phyloP scores from a whole-genome alignment of 2,329 filamentous ascomycete genomes.

The Monosporascus sp. region DNA sequence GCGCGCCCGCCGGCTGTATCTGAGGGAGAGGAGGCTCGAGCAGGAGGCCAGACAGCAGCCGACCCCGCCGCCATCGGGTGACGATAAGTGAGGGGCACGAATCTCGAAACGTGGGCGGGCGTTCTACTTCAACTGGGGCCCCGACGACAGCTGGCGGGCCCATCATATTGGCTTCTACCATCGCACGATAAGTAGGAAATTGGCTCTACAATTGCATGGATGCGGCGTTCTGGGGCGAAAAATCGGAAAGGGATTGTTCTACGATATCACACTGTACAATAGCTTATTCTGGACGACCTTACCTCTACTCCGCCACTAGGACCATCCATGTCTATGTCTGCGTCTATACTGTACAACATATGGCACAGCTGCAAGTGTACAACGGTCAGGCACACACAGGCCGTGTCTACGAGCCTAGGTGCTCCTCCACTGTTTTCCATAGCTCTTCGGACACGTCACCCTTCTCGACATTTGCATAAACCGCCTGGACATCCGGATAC shows the following conservation, averaged over 20 bases:
- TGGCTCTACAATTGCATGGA: neutral
- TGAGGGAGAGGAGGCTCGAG: constrained; percentile 61
- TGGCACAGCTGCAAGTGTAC: constrained; percentile 4
- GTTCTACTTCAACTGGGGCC: neutral
- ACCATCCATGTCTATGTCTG: constrained; percentile 3
- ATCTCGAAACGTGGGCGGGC: neutral
- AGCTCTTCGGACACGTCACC: constrained; percentile 46
- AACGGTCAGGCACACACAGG: neutral
- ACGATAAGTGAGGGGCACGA: neutral
- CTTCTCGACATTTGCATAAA: constrained; percentile 66
- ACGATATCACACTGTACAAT: neutral
- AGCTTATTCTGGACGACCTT: too few relatives aligned
- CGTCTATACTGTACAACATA: constrained; percentile 28
- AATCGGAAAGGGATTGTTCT: too few relatives aligned
- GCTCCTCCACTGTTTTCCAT: constrained; percentile 50
- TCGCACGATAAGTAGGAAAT: too few relatives aligned
- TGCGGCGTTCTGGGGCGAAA: neutral
- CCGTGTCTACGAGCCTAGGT: constrained; percentile 38
- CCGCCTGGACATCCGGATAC: constrained; percentile 66
- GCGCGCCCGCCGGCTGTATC: constrained; percentile 61
- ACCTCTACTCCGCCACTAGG: too few relatives aligned
- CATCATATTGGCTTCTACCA: too few relatives aligned
- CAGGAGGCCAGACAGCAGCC: constrained; percentile 28
- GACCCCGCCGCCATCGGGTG: constrained; percentile 15
- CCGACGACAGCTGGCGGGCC: too few relatives aligned